These are phyloP conservation scores for Saccharomyces hybrid DNA, from an alignment of 1,139 yeast genomes.

Conservation along the genomic window DNA sequence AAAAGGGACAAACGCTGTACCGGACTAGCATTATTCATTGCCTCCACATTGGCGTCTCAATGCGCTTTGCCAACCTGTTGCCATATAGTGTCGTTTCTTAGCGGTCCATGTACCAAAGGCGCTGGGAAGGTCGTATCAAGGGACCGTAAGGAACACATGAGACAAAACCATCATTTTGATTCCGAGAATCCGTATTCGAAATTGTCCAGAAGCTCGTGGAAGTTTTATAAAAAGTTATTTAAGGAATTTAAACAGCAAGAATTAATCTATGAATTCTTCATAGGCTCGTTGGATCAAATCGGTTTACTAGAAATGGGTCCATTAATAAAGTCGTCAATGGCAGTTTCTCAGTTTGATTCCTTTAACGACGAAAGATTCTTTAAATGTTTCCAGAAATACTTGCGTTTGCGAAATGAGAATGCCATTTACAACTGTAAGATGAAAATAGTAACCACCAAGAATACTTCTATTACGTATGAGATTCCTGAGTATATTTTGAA, in stretches of 20 bases:
- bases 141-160: slow-evolving; percentile 11
- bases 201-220: slow-evolving; percentile 9
- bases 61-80: not conserved
- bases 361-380: slow-evolving; percentile 6
- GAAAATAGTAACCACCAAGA: slow-evolving; percentile 2
- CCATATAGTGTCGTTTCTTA: slow-evolving; percentile 12
- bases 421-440: slow-evolving; percentile 4
- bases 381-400: not conserved
- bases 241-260: not conserved
- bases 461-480: not conserved
- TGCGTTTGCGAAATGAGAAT: not conserved
- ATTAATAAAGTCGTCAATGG: slow-evolving; percentile 4
- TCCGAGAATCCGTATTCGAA: slow-evolving; percentile 4
- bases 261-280: slow-evolving; percentile 8
- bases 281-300: slow-evolving; percentile 17
- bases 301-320: slow-evolving; percentile 19
- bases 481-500: not conserved
- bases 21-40: slow-evolving; percentile 17
- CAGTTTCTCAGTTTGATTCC: slow-evolving; percentile 14
- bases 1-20: slow-evolving; percentile 12
- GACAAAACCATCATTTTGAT: slow-evolving; percentile 15
- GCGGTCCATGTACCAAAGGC: slow-evolving; percentile 21
- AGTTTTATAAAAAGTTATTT: slow-evolving; percentile 10
- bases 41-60: slow-evolving; percentile 4
- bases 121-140: slow-evolving; percentile 19